Base-by-base conservation (phyloP, 1,284 basidiomycete genomes). In the Ceratobasidium theobromae region DNA sequence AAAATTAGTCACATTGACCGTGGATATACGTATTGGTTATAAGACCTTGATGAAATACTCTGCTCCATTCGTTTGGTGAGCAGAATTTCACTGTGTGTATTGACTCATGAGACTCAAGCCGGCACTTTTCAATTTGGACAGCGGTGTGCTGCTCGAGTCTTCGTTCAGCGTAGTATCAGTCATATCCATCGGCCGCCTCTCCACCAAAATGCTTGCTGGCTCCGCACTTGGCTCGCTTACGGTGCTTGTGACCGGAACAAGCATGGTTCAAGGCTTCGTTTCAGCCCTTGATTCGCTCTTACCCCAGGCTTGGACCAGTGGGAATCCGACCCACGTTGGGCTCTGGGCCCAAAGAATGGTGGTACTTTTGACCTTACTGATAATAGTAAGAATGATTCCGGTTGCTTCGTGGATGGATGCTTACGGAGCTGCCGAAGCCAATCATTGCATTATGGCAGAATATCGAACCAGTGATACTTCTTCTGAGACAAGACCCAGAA, bases 271-370 rank as follows among this genome's bases (percentile, higher is more conserved):
- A 72, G 94, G 93, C 12, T 86, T 95, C 71, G 80, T 86, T n/a
- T 89, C 86, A 65, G 88, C 91, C 0, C 81, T 97, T 30, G 94
- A 97, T 72, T 94, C 94, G 0, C 82, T 96, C 72, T 82, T 97
- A 0, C 94, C 94, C 0, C 84, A 89, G n/a, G 92, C 94, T 1
- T 97, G 93, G 89, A 95, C 93, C 0, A 91, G 91, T 8, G 76
- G 84, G 0, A 84, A 91, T 49, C 94, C 93, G 0, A 80, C 87
- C 5, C 81, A 93, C 0, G 93, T 97, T 25, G 94, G 94, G 3
- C 79, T 96, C 0, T 96, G 93, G 93, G 80, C 89, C 12, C 93
- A 95, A 75, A 81, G 94, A 69, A 94, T 93, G 89, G 77, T 72
- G 54, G 81, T 94, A 48, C 83, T 93, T 4, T 85, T 89, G 79